A percentile compares a stretch with the other conserved stretches of the same genome.
Evolutionary conservation across 192 early-diverging fungal species (phyloP).

Genomic region (Coemansia javaensis): DNA sequence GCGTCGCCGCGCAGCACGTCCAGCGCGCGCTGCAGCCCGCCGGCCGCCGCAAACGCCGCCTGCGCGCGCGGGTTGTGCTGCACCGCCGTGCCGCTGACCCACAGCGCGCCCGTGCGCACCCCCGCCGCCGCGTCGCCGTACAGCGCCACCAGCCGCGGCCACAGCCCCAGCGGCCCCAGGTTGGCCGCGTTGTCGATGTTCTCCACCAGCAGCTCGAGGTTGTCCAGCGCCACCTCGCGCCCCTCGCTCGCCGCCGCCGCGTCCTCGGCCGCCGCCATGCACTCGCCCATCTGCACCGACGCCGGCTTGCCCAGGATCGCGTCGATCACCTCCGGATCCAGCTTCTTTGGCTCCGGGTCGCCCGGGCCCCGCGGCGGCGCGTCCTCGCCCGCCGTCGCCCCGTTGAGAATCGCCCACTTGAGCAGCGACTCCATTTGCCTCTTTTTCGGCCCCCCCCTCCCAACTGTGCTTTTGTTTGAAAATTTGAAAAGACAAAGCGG

Average conservation of each 20-base stretch:
- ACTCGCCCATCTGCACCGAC: constrained; percentile 80
- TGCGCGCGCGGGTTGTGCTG: constrained; percentile 92
- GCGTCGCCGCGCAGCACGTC: constrained; percentile 36
- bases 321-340: constrained; percentile 85
- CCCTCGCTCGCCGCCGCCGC: constrained; percentile 56
- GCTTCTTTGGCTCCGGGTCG: constrained; percentile 18
- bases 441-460: background rate
- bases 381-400: constrained; percentile 68
- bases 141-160: constrained; percentile 65
- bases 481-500: too few species aligned
- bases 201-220: constrained; percentile 87
- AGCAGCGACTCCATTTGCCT: constrained; percentile 63
- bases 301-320: constrained; percentile 91
- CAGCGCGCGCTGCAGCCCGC: constrained; percentile 50
- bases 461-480: too few species aligned
- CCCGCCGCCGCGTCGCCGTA: constrained; percentile 46
- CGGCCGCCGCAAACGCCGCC: constrained; percentile 53
- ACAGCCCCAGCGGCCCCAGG: constrained; percentile 82
- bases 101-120: constrained; percentile 69
- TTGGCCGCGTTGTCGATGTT: constrained; percentile 89
- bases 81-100: constrained; percentile 89
- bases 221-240: constrained; percentile 80
- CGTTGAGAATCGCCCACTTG: constrained; percentile 78
- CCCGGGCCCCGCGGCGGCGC: constrained; percentile 44
- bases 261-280: constrained; percentile 62